phyloP scores from a whole-genome alignment of 306 rosid genomes.

The Argentina anserina region DNA sequence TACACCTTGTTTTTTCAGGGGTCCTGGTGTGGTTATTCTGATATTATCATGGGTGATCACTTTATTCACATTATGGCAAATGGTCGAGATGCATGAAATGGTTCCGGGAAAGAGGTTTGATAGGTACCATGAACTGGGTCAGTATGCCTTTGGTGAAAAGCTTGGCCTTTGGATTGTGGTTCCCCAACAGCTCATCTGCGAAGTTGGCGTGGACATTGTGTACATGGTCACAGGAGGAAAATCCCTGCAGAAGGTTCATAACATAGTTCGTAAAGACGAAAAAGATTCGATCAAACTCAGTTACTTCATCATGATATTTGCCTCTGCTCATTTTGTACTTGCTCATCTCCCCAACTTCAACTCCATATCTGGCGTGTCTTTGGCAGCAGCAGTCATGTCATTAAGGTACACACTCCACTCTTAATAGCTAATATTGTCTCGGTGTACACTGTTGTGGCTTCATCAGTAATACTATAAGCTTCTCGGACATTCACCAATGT shows the following conservation, averaged over 20 bases:
- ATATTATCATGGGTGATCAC: slow-evolving; percentile 69
- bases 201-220: slow-evolving; percentile 65
- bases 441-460: background rate
- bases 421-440: background rate
- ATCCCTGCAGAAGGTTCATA: slow-evolving; percentile 59
- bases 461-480: background rate
- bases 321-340: slow-evolving; percentile 65
- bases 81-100: slow-evolving; percentile 89
- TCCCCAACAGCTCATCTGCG: slow-evolving; percentile 71
- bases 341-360: slow-evolving; percentile 70
- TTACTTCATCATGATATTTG: slow-evolving; percentile 60
- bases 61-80: slow-evolving; percentile 74
- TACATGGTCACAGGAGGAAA: slow-evolving; percentile 79
- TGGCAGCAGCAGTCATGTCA: slow-evolving; percentile 72
- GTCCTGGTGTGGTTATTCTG: slow-evolving; percentile 57
- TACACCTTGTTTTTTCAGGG: slow-evolving; percentile 42
- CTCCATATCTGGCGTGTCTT: slow-evolving; percentile 53
- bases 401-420: slow-evolving; percentile 37
- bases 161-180: slow-evolving; percentile 75
- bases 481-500: too few relatives aligned
- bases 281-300: slow-evolving; percentile 51
- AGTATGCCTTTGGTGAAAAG: slow-evolving; percentile 76
- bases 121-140: slow-evolving; percentile 74
- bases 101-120: slow-evolving; percentile 77
- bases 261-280: slow-evolving; percentile 27